A percentile compares a stretch with the other conserved stretches of the same genome.
Evolutionary conservation across 2,329 filamentous ascomycete species (phyloP).

Genomic region (Monilinia laxa): DNA sequence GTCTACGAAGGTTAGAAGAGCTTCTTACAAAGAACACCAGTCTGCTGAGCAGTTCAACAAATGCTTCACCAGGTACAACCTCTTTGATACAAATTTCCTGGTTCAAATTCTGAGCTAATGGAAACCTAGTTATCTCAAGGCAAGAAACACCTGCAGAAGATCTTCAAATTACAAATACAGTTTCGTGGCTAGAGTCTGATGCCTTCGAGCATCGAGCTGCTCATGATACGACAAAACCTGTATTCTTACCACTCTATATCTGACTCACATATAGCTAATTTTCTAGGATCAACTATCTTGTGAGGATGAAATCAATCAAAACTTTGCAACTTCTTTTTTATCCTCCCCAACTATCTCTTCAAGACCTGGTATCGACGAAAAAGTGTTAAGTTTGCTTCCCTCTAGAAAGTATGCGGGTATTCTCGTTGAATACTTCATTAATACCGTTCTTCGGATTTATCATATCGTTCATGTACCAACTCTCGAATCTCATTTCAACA

Average conservation of each 20-base stretch:
- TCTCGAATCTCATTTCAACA: constrained; percentile 23
- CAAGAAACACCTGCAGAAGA: constrained; percentile 16
- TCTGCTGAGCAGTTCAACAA: neutral
- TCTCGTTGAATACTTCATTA: too few relatives aligned
- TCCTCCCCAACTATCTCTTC: too few relatives aligned
- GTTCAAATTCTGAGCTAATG: neutral
- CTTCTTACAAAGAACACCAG: constrained; percentile 21
- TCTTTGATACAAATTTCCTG: neutral
- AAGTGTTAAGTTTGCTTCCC: too few relatives aligned
- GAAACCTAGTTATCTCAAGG: neutral
- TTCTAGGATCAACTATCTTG: neutral
- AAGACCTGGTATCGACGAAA: too few relatives aligned
- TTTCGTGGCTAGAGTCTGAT: constrained; percentile 18
- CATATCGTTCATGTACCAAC: constrained; percentile 34
- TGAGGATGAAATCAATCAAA: constrained; percentile 23
- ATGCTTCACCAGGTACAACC: neutral
- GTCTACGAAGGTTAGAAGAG: constrained; percentile 29
- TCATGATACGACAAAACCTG: neutral
- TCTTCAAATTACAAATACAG: constrained; percentile 13
- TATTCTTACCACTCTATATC: neutral
- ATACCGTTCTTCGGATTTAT: constrained; percentile 31
- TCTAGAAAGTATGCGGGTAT: too few relatives aligned
- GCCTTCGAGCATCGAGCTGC: constrained; percentile 11
- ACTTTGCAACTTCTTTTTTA: neutral
- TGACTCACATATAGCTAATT: neutral